A percentile compares a stretch with the other conserved stretches of the same genome.
Conservation (phyloP, 768 basidiomycete species). For the Boletus reticuloceps region DNA sequence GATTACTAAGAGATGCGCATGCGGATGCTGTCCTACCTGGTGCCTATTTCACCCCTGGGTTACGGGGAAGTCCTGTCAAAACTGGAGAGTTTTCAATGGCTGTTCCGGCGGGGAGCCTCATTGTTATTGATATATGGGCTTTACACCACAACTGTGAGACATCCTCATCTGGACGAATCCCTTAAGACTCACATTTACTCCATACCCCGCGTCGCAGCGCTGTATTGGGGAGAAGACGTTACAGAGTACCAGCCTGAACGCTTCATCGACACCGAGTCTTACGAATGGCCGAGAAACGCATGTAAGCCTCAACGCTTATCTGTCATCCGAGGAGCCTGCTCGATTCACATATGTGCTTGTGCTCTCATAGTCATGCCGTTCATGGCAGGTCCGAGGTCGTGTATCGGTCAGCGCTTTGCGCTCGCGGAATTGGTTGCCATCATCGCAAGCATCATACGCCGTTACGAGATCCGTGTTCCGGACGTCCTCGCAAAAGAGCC, state of each 20-base stretch:
- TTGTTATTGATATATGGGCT: constrained; percentile 41
- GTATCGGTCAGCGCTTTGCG: constrained; percentile 51
- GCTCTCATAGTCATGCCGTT: constrained; percentile 41
- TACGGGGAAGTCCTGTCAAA: constrained; percentile 10
- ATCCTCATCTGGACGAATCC: too few species aligned
- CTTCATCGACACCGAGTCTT: constrained; percentile 48
- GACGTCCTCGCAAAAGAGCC: constrained; percentile 30
- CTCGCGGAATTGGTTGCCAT: constrained; percentile 40
- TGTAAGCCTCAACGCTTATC: constrained; percentile 30
- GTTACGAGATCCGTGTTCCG: constrained; percentile 41
- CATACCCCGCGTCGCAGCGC: constrained; percentile 35
- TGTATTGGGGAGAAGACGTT: constrained; percentile 48
- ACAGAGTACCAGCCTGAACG: constrained; percentile 47
- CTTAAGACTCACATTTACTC: too few species aligned
- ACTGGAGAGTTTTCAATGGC: constrained; percentile 33
- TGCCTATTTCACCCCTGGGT: constrained; percentile 33
- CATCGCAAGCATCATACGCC: constrained; percentile 42
- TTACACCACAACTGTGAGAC: constrained; percentile 47
- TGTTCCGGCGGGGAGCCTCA: constrained; percentile 37
- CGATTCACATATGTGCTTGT: too few species aligned
- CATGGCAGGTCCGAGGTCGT: constrained; percentile 44
- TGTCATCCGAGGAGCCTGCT: too few species aligned
- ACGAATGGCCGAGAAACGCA: constrained; percentile 51
- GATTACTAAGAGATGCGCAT: constrained; percentile 35
- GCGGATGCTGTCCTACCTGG: constrained; percentile 36